Percentiles rank a stretch among this genome's conserved stretches.
These are phyloP conservation scores for Lipomyces yarrowii DNA, from an alignment of 1,139 yeast species.

Conservation along the genomic window DNA sequence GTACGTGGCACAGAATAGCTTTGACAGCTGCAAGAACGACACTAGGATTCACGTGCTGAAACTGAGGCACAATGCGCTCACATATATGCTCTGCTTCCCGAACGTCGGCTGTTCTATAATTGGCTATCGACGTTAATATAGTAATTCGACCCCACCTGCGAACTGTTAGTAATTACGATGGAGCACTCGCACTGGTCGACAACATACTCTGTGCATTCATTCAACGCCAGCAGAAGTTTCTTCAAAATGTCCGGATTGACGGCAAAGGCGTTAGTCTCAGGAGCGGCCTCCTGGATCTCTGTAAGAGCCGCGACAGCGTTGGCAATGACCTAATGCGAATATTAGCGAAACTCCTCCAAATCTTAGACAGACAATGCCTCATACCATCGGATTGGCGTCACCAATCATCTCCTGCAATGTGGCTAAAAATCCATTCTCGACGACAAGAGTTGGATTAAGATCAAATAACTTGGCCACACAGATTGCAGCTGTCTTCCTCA, in stretches of 20 bases:
- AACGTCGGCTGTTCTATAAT: conserved; percentile 57
- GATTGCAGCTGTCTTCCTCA: conserved; percentile 94
- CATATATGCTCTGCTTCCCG: conserved; percentile 83
- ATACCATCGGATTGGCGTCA: conserved; percentile 93
- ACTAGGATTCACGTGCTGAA: conserved; percentile 96
- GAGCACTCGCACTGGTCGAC: background rate
- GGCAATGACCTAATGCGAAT: conserved; percentile 53
- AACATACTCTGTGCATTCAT: conserved; percentile 83
- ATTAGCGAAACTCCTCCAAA: background rate
- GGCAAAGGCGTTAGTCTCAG: conserved; percentile 52
- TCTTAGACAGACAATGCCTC: conserved; percentile 16
- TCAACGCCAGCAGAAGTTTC: conserved; percentile 75
- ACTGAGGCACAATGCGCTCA: conserved; percentile 90
- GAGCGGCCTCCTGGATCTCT: conserved; percentile 76
- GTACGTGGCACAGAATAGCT: conserved; percentile 73
- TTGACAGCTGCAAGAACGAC: conserved; percentile 89
- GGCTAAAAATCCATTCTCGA: conserved; percentile 84
- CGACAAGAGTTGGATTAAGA: conserved; percentile 74
- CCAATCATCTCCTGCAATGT: conserved; percentile 68
- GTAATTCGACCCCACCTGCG: conserved; percentile 87
- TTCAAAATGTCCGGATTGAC: conserved; percentile 54
- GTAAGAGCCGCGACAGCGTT: conserved; percentile 86
- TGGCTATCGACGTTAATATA: conserved; percentile 77
- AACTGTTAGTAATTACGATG: background rate
- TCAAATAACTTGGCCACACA: conserved; percentile 96